Conservation (phyloP, 2,329 filamentous ascomycete genomes). For the Dactylella cylindrospora region DNA sequence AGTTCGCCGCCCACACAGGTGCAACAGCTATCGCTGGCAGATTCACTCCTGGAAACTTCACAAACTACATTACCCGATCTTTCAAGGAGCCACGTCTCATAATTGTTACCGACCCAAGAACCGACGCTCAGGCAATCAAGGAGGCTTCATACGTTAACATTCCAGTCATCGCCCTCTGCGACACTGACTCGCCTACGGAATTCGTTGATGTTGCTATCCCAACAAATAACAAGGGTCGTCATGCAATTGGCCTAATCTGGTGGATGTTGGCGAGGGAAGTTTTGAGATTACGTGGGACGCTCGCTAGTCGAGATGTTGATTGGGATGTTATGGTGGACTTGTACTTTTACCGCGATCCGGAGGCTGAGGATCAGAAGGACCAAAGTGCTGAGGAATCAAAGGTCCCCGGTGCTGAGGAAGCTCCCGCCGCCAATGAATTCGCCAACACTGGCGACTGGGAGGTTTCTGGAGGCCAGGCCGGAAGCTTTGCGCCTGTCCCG, state of each 20-base stretch:
- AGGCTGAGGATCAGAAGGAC: slow-evolving; percentile 99
- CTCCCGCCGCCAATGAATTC: slow-evolving; percentile 63
- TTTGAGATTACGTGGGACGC: slow-evolving; percentile 95
- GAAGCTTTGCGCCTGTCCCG: slow-evolving; percentile 65
- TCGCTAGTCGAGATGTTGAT: slow-evolving; percentile 90
- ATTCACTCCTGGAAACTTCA: slow-evolving; percentile 99
- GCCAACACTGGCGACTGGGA: slow-evolving; percentile 76
- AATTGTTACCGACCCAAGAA: slow-evolving; percentile 98
- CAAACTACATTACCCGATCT: slow-evolving; percentile 99
- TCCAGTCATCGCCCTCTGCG: slow-evolving; percentile 97
- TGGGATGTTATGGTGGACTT: slow-evolving; percentile 99
- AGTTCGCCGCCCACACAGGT: slow-evolving; percentile 98
- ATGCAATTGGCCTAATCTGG: slow-evolving; percentile 98
- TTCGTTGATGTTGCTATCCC: slow-evolving; percentile 99
- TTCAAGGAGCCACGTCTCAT: slow-evolving; percentile 99
- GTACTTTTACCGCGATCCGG: slow-evolving; percentile 99
- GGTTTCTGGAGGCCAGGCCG: slow-evolving; percentile 64
- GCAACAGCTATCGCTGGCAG: slow-evolving; percentile 97
- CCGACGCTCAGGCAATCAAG: slow-evolving; percentile 99
- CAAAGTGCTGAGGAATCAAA: slow-evolving; percentile 81
- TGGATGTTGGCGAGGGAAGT: slow-evolving; percentile 99
- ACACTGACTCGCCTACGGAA: slow-evolving; percentile 99
- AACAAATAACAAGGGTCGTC: slow-evolving; percentile 99
- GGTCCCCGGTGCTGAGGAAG: slow-evolving; percentile 80
- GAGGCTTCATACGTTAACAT: slow-evolving; percentile 99